A percentile compares a stretch with the other conserved stretches of the same genome.
These are phyloP conservation scores for Yamadazyma pseudoaaseri DNA, from an alignment of 1,139 yeast genomes.

Conservation along the genomic window DNA sequence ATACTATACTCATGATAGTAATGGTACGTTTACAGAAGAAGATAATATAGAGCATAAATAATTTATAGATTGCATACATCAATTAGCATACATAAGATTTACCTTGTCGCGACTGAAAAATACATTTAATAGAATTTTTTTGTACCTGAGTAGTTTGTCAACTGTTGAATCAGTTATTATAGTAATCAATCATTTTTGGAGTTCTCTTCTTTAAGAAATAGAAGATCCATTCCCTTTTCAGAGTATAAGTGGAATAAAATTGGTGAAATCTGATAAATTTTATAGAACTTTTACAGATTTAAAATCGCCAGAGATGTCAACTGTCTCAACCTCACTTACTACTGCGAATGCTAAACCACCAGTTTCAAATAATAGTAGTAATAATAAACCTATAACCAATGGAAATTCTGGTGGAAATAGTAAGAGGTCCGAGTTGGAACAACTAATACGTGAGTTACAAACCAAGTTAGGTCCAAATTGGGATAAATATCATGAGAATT, in stretches of 20 bases:
- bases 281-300: no score
- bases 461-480: constrained; percentile 70
- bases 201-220: not conserved
- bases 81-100: not conserved
- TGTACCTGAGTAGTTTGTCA: not conserved
- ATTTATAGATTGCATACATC: constrained; percentile 3
- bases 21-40: constrained; percentile 8
- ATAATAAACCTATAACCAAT: constrained; percentile 1
- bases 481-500: constrained; percentile 82
- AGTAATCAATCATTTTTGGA: constrained; percentile 3
- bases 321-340: constrained; percentile 4
- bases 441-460: constrained; percentile 72
- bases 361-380: not conserved
- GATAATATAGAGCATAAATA: constrained; percentile 1
- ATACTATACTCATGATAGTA: constrained; percentile 7
- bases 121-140: not conserved
- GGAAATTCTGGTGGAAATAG: constrained; percentile 2
- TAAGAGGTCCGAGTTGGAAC: constrained; percentile 69
- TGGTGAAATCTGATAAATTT: no score
- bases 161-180: not conserved
- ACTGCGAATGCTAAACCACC: constrained; percentile 2
- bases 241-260: no score
- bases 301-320: no score
- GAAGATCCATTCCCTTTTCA: no score
- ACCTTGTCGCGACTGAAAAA: constrained; percentile 3